Evolutionary conservation across 176 grass and related monocot genomes (phyloP).

Genomic region (Aegilops tauschii): DNA sequence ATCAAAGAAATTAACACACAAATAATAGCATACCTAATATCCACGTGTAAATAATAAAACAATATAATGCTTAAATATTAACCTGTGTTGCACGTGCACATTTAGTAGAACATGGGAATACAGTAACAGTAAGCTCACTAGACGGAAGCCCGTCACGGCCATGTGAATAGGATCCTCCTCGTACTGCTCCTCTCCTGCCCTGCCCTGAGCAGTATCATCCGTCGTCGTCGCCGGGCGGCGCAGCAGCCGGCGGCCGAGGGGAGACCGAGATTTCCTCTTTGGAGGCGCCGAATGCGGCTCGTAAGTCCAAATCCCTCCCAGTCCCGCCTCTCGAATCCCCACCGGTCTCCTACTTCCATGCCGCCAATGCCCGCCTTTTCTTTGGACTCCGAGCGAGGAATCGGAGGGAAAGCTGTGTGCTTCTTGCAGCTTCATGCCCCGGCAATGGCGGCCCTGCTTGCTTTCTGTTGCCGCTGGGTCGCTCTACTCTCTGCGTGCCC

Average conservation of each 20-base stretch:
- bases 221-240: not conserved
- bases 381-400: not conserved
- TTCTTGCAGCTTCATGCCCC: not conserved
- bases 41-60: too few relatives aligned
- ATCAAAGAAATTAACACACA: too few relatives aligned
- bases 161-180: too few relatives aligned
- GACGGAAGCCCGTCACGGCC: not conserved
- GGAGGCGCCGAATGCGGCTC: not conserved
- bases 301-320: conserved; percentile 5
- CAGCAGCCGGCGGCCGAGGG: not conserved
- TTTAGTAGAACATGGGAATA: too few relatives aligned
- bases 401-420: not conserved
- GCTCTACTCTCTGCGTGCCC: not conserved
- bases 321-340: not conserved
- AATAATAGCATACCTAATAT: too few relatives aligned
- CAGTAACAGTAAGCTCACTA: not conserved
- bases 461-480: not conserved
- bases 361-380: not conserved
- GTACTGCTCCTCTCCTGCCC: not conserved
- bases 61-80: too few relatives aligned
- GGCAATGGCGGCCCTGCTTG: not conserved
- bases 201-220: not conserved
- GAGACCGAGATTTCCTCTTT: not conserved
- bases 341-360: not conserved
- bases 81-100: too few relatives aligned